Percentiles rank a stretch among this genome's conserved stretches.
These are phyloP conservation scores for Lactifluus hygrophoroides DNA, from an alignment of 768 basidiomycete species.

Conservation along the genomic window DNA sequence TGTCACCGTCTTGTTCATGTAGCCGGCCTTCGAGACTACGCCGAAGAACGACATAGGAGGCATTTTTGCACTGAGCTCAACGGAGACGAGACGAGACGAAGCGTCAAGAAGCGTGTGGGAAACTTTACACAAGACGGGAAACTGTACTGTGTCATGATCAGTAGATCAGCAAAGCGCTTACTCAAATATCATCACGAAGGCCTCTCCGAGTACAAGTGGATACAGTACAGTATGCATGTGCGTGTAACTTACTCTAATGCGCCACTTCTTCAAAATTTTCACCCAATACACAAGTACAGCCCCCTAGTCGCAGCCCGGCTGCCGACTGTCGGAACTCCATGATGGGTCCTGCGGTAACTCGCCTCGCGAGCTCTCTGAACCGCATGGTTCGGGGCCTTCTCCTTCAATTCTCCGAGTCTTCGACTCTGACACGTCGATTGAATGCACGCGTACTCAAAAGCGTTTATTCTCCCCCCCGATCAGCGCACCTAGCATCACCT, in stretches of 20 bases:
- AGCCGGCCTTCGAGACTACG: conserved; percentile 69
- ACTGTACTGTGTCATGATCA: neutral
- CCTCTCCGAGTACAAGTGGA: neutral
- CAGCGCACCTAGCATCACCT: neutral
- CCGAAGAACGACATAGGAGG: conserved; percentile 72
- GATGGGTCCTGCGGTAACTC: too few relatives aligned
- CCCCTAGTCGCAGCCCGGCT: too few relatives aligned
- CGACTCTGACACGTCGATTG: too few relatives aligned
- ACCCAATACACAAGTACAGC: too few relatives aligned
- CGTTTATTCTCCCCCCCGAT: conserved; percentile 3
- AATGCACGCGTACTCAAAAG: neutral
- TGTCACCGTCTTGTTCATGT: conserved; percentile 79
- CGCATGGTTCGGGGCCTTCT: too few relatives aligned
- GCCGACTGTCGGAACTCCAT: neutral
- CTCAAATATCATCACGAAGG: neutral
- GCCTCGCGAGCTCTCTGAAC: too few relatives aligned
- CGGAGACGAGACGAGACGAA: neutral
- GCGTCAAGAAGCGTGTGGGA: neutral
- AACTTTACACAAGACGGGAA: neutral
- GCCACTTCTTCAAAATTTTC: too few relatives aligned
- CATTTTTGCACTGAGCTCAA: conserved; percentile 34
- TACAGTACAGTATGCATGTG: too few relatives aligned
- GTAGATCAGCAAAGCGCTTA: neutral
- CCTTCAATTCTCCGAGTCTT: too few relatives aligned
- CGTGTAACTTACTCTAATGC: too few relatives aligned